A percentile compares a stretch with the other conserved stretches of the same genome.
Evolutionary conservation across 2,329 filamentous ascomycete species (phyloP).

Genomic region (Phaeoacremonium minimum): DNA sequence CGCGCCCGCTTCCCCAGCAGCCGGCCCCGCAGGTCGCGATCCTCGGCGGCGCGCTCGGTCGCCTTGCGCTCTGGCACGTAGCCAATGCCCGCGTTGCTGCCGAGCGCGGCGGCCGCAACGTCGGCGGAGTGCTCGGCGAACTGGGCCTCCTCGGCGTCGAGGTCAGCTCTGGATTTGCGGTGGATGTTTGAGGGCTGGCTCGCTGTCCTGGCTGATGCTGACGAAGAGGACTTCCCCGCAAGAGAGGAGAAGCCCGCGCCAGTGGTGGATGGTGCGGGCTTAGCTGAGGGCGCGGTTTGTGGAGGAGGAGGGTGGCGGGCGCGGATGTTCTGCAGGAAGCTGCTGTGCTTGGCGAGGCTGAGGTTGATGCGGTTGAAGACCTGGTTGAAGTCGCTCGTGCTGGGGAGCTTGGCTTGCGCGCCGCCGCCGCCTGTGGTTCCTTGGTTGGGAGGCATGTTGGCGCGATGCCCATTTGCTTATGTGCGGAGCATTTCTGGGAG

Average conservation of each 20-base stretch:
- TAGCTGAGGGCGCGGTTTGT: conserved; percentile 2
- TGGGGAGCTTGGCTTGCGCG: conserved; percentile 20
- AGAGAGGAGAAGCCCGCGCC: conserved; percentile 12
- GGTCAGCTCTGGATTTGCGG: conserved; percentile 3
- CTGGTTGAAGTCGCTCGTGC: conserved; percentile 30
- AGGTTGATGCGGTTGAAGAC: conserved; percentile 38
- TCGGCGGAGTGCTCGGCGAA: conserved; percentile 12
- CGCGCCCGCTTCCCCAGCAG: conserved; percentile 18
- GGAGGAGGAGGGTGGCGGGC: conserved; percentile 13
- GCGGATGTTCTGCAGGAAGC: conserved; percentile 22
- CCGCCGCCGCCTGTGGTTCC: too few relatives aligned
- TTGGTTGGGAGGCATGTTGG: too few relatives aligned
- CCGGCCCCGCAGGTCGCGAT: conserved; percentile 24
- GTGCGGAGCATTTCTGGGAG: too few relatives aligned
- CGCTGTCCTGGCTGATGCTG: neutral
- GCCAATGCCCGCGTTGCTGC: conserved; percentile 35
- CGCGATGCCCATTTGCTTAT: too few relatives aligned
- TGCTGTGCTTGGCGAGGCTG: conserved; percentile 26
- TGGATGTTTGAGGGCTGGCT: neutral
- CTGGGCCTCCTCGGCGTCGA: conserved; percentile 18
- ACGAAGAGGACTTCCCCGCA: conserved; percentile 1
- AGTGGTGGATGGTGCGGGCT: conserved; percentile 5
- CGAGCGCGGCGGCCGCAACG: conserved; percentile 1
- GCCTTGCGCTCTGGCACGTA: conserved; percentile 21
- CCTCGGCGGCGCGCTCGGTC: conserved; percentile 15